These are phyloP conservation scores for Diutina mesorugosa DNA, from an alignment of 1,139 yeast genomes.

Conservation along the genomic window DNA sequence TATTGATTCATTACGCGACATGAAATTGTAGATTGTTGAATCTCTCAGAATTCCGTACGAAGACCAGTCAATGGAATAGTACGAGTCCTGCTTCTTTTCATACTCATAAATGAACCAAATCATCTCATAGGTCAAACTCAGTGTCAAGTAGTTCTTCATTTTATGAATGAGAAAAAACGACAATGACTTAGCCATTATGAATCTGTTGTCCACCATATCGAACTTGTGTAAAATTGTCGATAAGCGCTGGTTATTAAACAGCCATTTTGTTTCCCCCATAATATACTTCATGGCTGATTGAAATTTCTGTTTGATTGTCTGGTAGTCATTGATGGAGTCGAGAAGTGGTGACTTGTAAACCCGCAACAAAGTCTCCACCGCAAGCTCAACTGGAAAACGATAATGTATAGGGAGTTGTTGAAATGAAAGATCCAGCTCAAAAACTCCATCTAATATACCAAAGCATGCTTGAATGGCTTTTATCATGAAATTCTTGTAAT, in stretches of 20 bases:
- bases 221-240: neutral
- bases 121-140: conserved; percentile 28
- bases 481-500: conserved; percentile 17
- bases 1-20: conserved; percentile 9
- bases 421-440: conserved; percentile 12
- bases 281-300: conserved; percentile 6
- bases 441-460: conserved; percentile 12
- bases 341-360: conserved; percentile 26
- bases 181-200: neutral
- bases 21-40: conserved; percentile 7
- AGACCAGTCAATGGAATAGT: conserved; percentile 15
- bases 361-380: conserved; percentile 19
- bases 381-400: conserved; percentile 26
- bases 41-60: conserved; percentile 14
- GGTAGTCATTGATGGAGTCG: conserved; percentile 17
- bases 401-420: conserved; percentile 29
- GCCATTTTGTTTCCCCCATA: neutral
- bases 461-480: conserved; percentile 22
- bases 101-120: conserved; percentile 26
- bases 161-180: conserved; percentile 20
- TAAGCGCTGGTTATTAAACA: neutral
- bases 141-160: conserved; percentile 26
- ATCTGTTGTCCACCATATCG: neutral
- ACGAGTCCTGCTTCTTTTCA: conserved; percentile 7
- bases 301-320: conserved; percentile 17